Conservation (phyloP, 306 rosid genomes). For the Lablab purpureus region DNA sequence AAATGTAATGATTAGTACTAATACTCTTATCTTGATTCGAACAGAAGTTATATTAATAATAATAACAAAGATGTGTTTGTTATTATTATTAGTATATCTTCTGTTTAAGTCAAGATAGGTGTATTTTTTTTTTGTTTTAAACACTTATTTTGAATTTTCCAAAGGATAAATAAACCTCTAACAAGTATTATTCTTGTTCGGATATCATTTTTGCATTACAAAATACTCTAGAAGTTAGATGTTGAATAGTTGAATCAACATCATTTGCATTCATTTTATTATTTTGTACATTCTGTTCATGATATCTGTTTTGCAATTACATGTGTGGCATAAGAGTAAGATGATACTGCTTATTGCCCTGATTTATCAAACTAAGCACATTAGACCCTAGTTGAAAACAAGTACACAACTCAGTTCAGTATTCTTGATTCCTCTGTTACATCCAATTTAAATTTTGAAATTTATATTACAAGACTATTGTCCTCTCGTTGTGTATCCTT, state of each 20-base stretch:
- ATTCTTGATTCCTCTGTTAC: neutral
- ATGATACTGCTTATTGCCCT: neutral
- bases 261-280: conserved; percentile 17
- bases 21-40: too few relatives aligned
- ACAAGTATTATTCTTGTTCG: too few relatives aligned
- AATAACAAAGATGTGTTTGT: too few relatives aligned
- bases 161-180: neutral
- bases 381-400: neutral
- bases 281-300: neutral
- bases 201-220: conserved; percentile 3
- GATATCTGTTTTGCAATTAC: conserved; percentile 1
- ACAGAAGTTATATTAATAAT: too few relatives aligned
- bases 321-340: conserved; percentile 5
- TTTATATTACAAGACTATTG: neutral
- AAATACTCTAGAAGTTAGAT: conserved; percentile 13
- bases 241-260: conserved; percentile 14
- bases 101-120: too few relatives aligned
- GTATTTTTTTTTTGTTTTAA: too few relatives aligned
- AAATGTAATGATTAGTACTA: conserved; percentile 27
- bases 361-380: conserved; percentile 14
- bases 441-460: neutral
- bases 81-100: too few relatives aligned
- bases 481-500: neutral
- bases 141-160: neutral
- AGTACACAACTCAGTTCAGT: neutral